Percentiles rank a stretch among this genome's conserved stretches.
These are phyloP conservation scores for Geranomyces michiganensis DNA, from an alignment of 192 early-diverging fungal genomes.

Conservation along the genomic window DNA sequence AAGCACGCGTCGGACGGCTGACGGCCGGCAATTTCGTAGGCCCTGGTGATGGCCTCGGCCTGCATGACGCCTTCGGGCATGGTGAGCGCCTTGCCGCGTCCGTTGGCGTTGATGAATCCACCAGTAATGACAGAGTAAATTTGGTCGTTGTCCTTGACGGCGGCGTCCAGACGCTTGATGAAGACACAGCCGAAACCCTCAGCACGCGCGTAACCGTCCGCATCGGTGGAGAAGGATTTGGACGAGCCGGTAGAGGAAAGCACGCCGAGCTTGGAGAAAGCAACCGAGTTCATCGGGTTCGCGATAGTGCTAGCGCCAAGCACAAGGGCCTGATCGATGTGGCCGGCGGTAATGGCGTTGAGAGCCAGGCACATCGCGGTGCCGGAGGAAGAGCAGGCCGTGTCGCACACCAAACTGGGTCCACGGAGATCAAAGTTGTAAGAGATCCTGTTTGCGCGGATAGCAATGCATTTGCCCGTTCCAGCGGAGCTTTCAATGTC, in stretches of 20 bases:
- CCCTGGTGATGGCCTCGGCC: conserved; percentile 16
- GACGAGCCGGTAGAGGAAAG: conserved; percentile 39
- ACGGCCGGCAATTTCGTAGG: conserved; percentile 25
- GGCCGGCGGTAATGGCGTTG: conserved; percentile 33
- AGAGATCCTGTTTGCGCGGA: conserved; percentile 37
- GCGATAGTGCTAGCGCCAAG: conserved; percentile 17
- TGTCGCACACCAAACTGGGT: conserved; percentile 36
- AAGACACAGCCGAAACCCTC: conserved; percentile 42
- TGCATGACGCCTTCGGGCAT: conserved; percentile 37
- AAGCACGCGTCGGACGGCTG: conserved; percentile 36
- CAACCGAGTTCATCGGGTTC: conserved; percentile 20
- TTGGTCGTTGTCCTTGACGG: conserved; percentile 36
- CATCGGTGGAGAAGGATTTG: conserved; percentile 39
- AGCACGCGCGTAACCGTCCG: conserved; percentile 44
- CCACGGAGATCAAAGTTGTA: conserved; percentile 31
- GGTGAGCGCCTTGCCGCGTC: conserved; percentile 30
- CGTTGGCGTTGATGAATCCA: conserved; percentile 39
- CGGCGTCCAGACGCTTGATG: conserved; percentile 38
- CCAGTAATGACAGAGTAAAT: conserved; percentile 44
- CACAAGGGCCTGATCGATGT: conserved; percentile 42
- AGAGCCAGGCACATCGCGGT: conserved; percentile 39
- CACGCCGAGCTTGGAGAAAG: conserved; percentile 33
- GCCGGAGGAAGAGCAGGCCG: conserved; percentile 40
- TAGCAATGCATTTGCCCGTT: conserved; percentile 23
- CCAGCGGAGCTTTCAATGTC: conserved; percentile 16